These are phyloP conservation scores for Carex arenaria DNA, from an alignment of 202 grass and related monocot species.

Conservation along the genomic window DNA sequence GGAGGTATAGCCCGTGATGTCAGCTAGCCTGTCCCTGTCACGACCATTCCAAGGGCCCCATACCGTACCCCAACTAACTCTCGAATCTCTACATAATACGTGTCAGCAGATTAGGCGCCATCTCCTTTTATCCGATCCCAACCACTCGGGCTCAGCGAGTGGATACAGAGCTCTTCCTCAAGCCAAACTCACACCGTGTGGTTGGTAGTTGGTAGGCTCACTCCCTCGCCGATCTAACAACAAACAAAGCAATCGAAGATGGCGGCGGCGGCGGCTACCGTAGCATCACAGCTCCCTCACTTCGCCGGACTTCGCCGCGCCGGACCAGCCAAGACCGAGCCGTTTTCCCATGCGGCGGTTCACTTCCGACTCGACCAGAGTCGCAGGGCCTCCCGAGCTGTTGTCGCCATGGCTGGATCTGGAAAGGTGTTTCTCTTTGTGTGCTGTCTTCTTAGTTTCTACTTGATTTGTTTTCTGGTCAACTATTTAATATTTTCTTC, in stretches of 20 bases:
- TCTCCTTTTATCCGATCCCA: constrained; percentile 13
- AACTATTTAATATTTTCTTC: not conserved
- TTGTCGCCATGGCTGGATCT: constrained; percentile 96
- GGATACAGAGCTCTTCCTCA: too few relatives aligned
- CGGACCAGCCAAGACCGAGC: not conserved
- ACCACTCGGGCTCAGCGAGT: constrained; percentile 22
- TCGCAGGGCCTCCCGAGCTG: constrained; percentile 46
- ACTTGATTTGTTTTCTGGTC: not conserved
- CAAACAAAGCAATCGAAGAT: constrained; percentile 1
- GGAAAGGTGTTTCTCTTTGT: constrained; percentile 55
- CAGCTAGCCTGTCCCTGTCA: not conserved
- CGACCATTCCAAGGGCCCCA: not conserved
- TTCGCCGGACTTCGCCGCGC: constrained; percentile 39
- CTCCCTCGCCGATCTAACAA: not conserved
- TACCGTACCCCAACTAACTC: not conserved
- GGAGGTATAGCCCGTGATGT: not conserved
- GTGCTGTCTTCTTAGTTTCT: not conserved
- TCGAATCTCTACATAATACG: not conserved
- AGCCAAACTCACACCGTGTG: not conserved
- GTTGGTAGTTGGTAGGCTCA: constrained; percentile 17
- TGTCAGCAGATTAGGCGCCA: constrained; percentile 20
- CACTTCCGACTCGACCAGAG: constrained; percentile 43
- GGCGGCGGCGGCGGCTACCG: constrained; percentile 69
- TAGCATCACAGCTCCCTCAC: constrained; percentile 52
- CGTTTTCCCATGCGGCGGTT: constrained; percentile 12